phyloP scores from a whole-genome alignment of 73 alveolate species.

The Paramecium sonneborni region DNA sequence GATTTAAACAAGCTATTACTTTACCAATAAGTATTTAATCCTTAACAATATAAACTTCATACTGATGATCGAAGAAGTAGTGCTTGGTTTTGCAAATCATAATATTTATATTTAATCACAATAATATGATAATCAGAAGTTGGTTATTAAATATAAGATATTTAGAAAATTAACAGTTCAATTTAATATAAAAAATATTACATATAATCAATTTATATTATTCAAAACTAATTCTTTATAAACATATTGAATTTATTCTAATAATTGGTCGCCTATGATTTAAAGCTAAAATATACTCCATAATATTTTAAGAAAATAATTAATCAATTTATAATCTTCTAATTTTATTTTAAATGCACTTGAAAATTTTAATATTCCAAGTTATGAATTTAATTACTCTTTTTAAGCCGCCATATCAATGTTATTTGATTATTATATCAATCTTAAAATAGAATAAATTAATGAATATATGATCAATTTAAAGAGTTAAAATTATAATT shows the following conservation, averaged over 20 bases:
- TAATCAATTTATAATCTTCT: too few relatives aligned
- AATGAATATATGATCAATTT: not conserved
- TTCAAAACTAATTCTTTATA: not conserved
- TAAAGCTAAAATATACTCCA: too few relatives aligned
- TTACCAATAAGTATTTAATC: not conserved
- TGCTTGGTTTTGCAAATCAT: not conserved
- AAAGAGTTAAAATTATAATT: too few relatives aligned
- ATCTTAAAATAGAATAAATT: not conserved
- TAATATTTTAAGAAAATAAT: too few relatives aligned
- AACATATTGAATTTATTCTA: not conserved
- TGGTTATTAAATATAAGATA: not conserved
- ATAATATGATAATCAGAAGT: not conserved
- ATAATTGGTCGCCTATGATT: too few relatives aligned
- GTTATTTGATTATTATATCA: not conserved
- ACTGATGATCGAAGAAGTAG: not conserved
- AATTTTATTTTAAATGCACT: too few relatives aligned
- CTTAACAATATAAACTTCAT: not conserved
- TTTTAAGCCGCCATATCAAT: not conserved
- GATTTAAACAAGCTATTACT: not conserved
- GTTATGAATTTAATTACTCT: too few relatives aligned
- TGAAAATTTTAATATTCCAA: too few relatives aligned
- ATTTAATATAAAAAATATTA: not conserved
- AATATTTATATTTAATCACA: not conserved
- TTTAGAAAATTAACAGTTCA: not conserved
- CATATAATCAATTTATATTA: not conserved